Evolutionary conservation across 257 asterid species (phyloP).

Genomic region (Nemophila menziesii): DNA sequence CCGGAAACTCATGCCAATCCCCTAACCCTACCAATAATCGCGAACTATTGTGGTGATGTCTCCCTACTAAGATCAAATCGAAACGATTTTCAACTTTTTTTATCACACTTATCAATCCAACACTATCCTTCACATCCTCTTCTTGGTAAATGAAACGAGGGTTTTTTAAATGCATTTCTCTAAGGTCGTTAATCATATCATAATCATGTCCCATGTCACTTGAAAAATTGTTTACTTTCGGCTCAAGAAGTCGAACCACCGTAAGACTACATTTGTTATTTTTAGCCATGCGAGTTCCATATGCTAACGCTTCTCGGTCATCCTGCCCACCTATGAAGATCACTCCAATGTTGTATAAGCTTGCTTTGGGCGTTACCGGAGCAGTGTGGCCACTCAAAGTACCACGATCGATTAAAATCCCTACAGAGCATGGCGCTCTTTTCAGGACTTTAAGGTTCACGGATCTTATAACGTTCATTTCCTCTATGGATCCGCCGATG

Average conservation of each 20-base stretch:
- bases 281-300: slow-evolving; percentile 23
- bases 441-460: slow-evolving; percentile 21
- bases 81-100: slow-evolving; percentile 15
- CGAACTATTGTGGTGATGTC: slow-evolving; percentile 16
- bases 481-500: background rate
- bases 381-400: background rate
- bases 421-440: slow-evolving; percentile 32
- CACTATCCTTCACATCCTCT: slow-evolving; percentile 19
- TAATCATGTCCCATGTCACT: slow-evolving; percentile 10
- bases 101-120: slow-evolving; percentile 14
- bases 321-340: slow-evolving; percentile 34
- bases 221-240: background rate
- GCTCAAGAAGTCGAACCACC: slow-evolving; percentile 12
- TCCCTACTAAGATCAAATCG: slow-evolving; percentile 30
- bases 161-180: slow-evolving; percentile 7
- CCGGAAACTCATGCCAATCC: slow-evolving; percentile 35
- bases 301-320: slow-evolving; percentile 35
- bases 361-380: background rate
- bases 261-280: slow-evolving; percentile 18
- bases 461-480: slow-evolving; percentile 7
- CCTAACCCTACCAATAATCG: slow-evolving; percentile 19
- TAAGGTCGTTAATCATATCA: slow-evolving; percentile 8
- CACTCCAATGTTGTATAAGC: slow-evolving; percentile 14
- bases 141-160: slow-evolving; percentile 19
- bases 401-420: slow-evolving; percentile 24